phyloP scores from a whole-genome alignment of 1,284 basidiomycete genomes.

The Mycosarcoma maydis region DNA sequence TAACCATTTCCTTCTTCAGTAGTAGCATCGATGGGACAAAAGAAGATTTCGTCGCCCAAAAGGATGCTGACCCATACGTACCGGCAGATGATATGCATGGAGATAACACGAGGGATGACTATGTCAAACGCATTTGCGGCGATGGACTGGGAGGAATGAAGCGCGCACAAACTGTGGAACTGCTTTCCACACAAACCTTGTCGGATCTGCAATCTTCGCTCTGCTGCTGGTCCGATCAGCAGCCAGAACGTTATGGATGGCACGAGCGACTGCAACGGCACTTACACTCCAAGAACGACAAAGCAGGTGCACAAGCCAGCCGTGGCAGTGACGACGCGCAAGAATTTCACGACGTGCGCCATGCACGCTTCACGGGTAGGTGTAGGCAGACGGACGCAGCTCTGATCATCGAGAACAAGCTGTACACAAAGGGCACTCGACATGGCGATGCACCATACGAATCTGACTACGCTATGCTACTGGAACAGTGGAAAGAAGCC shows the following conservation, averaged over 20 bases:
- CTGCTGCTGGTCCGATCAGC: conserved; percentile 43
- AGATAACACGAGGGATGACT: conserved; percentile 28
- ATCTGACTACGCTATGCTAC: conserved; percentile 21
- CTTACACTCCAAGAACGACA: too few relatives aligned
- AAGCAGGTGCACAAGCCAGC: too few relatives aligned
- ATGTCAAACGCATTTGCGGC: conserved; percentile 36
- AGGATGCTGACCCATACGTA: background rate
- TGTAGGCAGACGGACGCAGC: conserved; percentile 28
- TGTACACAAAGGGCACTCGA: conserved; percentile 20
- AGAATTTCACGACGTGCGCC: conserved; percentile 4
- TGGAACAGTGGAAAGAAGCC: conserved; percentile 16
- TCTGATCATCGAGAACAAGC: conserved; percentile 29
- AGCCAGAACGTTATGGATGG: conserved; percentile 37
- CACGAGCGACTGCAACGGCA: conserved; percentile 15
- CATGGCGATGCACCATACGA: conserved; percentile 19
- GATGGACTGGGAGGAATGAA: conserved; percentile 40
- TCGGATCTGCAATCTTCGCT: conserved; percentile 18
- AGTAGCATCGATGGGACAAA: conserved; percentile 15
- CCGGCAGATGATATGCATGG: conserved; percentile 1
- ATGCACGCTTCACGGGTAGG: conserved; percentile 27
- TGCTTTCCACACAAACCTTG: conserved; percentile 33
- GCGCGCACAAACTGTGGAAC: conserved; percentile 36
- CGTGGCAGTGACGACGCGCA: background rate
- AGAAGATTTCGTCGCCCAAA: conserved; percentile 4
- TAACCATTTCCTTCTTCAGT: conserved; percentile 35